phyloP scores from a whole-genome alignment of 2,329 filamentous ascomycete species.

The Fusarium euwallaceae region DNA sequence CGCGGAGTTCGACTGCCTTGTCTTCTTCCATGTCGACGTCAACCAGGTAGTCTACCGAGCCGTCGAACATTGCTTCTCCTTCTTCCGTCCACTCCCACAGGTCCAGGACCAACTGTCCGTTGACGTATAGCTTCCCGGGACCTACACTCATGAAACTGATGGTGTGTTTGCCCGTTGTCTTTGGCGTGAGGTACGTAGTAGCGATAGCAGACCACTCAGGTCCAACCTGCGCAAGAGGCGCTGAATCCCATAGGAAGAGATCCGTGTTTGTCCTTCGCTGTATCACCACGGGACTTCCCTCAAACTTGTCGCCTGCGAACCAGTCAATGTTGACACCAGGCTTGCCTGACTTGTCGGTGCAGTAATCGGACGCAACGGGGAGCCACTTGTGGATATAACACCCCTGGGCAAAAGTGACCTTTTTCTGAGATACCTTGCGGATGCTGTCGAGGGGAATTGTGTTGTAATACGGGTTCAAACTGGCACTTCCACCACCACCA shows the following conservation, averaged over 20 bases:
- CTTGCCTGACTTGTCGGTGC: slow-evolving; percentile 59
- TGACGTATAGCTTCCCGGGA: slow-evolving; percentile 71
- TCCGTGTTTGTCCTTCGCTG: slow-evolving; percentile 74
- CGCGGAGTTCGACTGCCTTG: slow-evolving; percentile 68
- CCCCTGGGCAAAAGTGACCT: slow-evolving; percentile 67
- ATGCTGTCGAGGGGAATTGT: slow-evolving; percentile 74
- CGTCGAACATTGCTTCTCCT: slow-evolving; percentile 79
- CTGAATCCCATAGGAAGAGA: slow-evolving; percentile 79
- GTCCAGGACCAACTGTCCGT: slow-evolving; percentile 71
- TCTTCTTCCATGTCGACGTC: slow-evolving; percentile 71
- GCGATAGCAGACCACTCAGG: slow-evolving; percentile 75
- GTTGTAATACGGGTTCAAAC: slow-evolving; percentile 77
- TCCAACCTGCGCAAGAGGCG: slow-evolving; percentile 69
- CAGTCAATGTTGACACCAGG: slow-evolving; percentile 75
- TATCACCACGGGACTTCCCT: slow-evolving; percentile 67
- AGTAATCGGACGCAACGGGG: slow-evolving; percentile 45
- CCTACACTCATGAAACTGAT: slow-evolving; percentile 78
- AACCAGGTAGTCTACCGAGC: slow-evolving; percentile 73
- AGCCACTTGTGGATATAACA: slow-evolving; percentile 48
- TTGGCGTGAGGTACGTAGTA: slow-evolving; percentile 71
- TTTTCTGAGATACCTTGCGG: slow-evolving; percentile 63
- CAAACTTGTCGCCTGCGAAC: slow-evolving; percentile 73
- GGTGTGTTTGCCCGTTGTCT: slow-evolving; percentile 71
- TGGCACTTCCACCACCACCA: slow-evolving; percentile 77
- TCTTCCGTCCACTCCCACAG: slow-evolving; percentile 79